Conservation (phyloP, 306 rosid species). For the Prunus salicina region DNA sequence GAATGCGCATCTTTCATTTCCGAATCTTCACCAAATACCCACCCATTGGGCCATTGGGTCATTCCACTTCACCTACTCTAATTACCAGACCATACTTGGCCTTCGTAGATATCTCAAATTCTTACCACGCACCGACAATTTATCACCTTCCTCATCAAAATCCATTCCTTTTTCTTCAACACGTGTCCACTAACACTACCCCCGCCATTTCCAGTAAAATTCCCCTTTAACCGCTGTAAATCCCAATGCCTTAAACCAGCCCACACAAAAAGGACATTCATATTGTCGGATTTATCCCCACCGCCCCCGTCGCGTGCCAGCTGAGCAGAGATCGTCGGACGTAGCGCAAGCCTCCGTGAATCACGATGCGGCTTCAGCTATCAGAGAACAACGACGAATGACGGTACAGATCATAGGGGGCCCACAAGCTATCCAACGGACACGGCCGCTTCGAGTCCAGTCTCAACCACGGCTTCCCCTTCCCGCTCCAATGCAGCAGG, state of each 20-base stretch:
- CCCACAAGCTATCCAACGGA: constrained; percentile 87
- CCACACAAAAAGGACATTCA: background rate
- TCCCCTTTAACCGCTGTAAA: background rate
- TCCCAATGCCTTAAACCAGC: no score
- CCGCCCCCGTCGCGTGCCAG: background rate
- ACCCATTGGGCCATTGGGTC: no score
- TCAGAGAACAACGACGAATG: constrained; percentile 57
- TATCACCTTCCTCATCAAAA: no score
- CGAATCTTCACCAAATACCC: background rate
- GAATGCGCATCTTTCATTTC: background rate
- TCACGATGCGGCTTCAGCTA: constrained; percentile 24
- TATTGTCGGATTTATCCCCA: background rate
- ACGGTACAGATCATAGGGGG: constrained; percentile 78
- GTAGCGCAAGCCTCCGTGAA: background rate
- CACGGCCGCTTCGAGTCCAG: constrained; percentile 75
- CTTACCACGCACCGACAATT: background rate
- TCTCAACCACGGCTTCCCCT: constrained; percentile 92
- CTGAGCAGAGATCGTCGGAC: background rate
- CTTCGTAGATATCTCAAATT: background rate
- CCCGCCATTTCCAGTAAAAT: background rate
- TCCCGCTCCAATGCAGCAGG: constrained; percentile 90
- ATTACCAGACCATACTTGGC: background rate
- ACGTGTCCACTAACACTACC: background rate
- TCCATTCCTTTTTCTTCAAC: background rate
- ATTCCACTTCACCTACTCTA: no score